Evolutionary conservation across 345 rosid genomes (phyloP).

Genomic region (Murraya paniculata): DNA sequence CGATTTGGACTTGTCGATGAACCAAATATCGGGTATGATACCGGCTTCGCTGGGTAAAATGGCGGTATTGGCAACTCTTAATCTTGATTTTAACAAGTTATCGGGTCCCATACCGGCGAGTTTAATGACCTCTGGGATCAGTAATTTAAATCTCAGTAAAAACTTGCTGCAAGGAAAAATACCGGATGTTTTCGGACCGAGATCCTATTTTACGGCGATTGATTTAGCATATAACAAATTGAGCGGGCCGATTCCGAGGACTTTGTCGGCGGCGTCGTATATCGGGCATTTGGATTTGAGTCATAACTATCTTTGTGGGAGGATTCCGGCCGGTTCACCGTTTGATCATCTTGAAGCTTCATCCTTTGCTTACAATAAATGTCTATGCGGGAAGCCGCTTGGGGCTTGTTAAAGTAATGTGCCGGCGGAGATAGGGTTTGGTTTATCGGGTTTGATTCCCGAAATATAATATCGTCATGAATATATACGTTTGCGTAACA

Average conservation of each 20-base stretch:
- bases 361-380: constrained; percentile 63
- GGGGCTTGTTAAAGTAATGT: constrained; percentile 35
- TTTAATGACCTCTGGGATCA: constrained; percentile 52
- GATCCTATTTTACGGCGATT: constrained; percentile 67
- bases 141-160: constrained; percentile 63
- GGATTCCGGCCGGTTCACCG: constrained; percentile 71
- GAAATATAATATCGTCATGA: neutral
- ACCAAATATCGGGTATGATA: constrained; percentile 55
- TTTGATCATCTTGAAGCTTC: constrained; percentile 85
- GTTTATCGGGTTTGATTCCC: neutral
- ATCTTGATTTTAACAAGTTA: constrained; percentile 67
- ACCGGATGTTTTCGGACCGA: constrained; percentile 70
- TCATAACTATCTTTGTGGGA: constrained; percentile 82
- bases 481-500: neutral
- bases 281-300: constrained; percentile 89
- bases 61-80: constrained; percentile 76
- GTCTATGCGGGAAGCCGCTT: constrained; percentile 84
- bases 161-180: constrained; percentile 53
- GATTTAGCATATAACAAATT: constrained; percentile 69
- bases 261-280: constrained; percentile 50
- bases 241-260: constrained; percentile 59
- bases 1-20: constrained; percentile 74
- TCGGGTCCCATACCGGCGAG: constrained; percentile 56
- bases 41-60: constrained; percentile 69
- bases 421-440: neutral